These are phyloP conservation scores for Wallacemonas collosoma DNA, from an alignment of 208 protist genomes.

Conservation along the genomic window DNA sequence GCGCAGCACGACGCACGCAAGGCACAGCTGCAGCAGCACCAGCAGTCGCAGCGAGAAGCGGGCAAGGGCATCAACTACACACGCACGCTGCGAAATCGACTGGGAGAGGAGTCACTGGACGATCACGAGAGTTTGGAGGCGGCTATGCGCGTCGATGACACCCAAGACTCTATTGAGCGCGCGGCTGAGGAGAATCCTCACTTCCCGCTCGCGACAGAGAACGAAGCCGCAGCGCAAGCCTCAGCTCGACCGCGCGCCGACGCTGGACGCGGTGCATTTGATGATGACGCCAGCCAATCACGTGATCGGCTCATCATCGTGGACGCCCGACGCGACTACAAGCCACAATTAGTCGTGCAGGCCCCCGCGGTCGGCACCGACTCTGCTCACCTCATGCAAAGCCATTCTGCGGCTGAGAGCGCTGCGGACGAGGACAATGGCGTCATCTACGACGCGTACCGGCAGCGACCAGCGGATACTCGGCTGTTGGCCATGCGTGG, in stretches of 20 bases:
- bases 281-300: slow-evolving; percentile 1
- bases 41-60: background rate
- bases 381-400: background rate
- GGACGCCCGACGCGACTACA: slow-evolving; percentile 51
- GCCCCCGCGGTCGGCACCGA: background rate
- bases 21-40: background rate
- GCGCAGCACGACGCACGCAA: background rate
- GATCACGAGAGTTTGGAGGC: too few relatives aligned
- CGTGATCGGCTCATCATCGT: slow-evolving; percentile 36
- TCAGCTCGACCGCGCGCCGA: background rate
- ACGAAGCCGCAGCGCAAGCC: background rate
- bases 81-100: background rate
- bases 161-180: slow-evolving; percentile 27
- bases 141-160: background rate
- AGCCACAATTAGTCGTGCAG: slow-evolving; percentile 19
- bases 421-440: slow-evolving; percentile 24
- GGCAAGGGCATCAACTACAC: slow-evolving; percentile 16
- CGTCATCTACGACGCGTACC: slow-evolving; percentile 68
- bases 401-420: background rate
- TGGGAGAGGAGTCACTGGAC: slow-evolving; percentile 15
- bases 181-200: slow-evolving; percentile 65
- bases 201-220: slow-evolving; percentile 35
- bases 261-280: background rate
- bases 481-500: slow-evolving; percentile 53
- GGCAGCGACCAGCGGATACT: slow-evolving; percentile 57